Conservation (phyloP, 805 yeast genomes). For the Phaffomyces opuntiae region DNA sequence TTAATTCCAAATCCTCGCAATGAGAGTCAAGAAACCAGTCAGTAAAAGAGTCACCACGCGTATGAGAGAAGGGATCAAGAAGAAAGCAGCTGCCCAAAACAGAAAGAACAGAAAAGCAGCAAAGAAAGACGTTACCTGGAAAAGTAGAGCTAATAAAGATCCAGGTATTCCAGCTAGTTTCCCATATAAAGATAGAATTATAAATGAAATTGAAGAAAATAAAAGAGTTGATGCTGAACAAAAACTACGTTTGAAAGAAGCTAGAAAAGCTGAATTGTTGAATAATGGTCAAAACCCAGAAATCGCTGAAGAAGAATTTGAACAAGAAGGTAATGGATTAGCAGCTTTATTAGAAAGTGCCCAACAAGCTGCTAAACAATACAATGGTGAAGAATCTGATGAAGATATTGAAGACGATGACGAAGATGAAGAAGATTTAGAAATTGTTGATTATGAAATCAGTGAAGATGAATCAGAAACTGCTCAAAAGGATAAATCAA, state of each 20-base stretch:
- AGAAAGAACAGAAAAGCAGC: slow-evolving; percentile 77
- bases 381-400: slow-evolving; percentile 45
- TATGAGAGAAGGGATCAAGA: slow-evolving; percentile 93
- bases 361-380: slow-evolving; percentile 76
- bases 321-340: slow-evolving; percentile 47
- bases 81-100: slow-evolving; percentile 88
- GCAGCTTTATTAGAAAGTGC: slow-evolving; percentile 89
- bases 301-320: slow-evolving; percentile 32
- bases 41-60: slow-evolving; percentile 89
- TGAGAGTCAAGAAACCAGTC: slow-evolving; percentile 34
- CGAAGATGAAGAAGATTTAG: slow-evolving; percentile 37
- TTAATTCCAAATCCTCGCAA: background rate
- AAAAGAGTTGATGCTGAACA: slow-evolving; percentile 51
- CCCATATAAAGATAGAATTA: slow-evolving; percentile 85
- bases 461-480: slow-evolving; percentile 37
- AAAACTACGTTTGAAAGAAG: slow-evolving; percentile 44
- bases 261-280: slow-evolving; percentile 34
- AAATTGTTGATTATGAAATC: slow-evolving; percentile 42
- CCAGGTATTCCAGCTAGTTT: slow-evolving; percentile 93
- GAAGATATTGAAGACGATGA: slow-evolving; percentile 35
- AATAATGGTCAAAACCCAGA: slow-evolving; percentile 31
- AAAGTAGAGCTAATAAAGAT: slow-evolving; percentile 73
- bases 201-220: slow-evolving; percentile 61
- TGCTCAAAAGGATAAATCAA: slow-evolving; percentile 59
- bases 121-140: slow-evolving; percentile 93